Evolutionary conservation across 768 basidiomycete species (phyloP).

Genomic region (Naganishia vishniacii): DNA sequence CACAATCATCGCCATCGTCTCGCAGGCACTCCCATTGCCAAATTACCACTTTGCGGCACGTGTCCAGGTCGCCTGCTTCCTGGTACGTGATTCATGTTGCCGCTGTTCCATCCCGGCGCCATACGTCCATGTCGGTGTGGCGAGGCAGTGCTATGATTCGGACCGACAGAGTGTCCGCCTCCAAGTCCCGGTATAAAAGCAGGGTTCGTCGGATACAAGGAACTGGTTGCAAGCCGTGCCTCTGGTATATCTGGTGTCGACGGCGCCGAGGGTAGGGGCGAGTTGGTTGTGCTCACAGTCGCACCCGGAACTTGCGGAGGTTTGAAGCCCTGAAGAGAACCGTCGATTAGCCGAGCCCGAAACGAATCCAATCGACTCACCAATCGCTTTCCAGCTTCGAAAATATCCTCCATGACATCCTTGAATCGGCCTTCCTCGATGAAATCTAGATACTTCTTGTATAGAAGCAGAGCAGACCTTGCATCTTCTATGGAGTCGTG

Average conservation of each 20-base stretch:
- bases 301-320: constrained; percentile 21
- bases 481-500: constrained; percentile 99
- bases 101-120: constrained; percentile 4
- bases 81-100: background rate
- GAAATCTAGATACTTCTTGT: constrained; percentile 65
- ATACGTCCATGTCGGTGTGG: constrained; percentile 9
- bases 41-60: background rate
- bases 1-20: background rate
- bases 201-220: constrained; percentile 5
- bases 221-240: background rate
- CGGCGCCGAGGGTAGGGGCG: constrained; percentile 20
- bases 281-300: background rate
- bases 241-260: constrained; percentile 19
- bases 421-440: constrained; percentile 71
- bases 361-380: constrained; percentile 31
- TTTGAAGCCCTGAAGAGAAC: constrained; percentile 29
- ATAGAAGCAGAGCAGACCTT: constrained; percentile 73
- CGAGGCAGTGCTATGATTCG: background rate
- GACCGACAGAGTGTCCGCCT: background rate
- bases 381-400: constrained; percentile 49
- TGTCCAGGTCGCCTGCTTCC: constrained; percentile 4
- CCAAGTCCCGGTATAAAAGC: background rate
- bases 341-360: background rate
- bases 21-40: constrained; percentile 5
- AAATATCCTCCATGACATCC: constrained; percentile 67